Evolutionary conservation across 257 asterid genomes (phyloP), one percentile per base, ranked within the genome.

Genomic region (Henckelia pumila): DNA sequence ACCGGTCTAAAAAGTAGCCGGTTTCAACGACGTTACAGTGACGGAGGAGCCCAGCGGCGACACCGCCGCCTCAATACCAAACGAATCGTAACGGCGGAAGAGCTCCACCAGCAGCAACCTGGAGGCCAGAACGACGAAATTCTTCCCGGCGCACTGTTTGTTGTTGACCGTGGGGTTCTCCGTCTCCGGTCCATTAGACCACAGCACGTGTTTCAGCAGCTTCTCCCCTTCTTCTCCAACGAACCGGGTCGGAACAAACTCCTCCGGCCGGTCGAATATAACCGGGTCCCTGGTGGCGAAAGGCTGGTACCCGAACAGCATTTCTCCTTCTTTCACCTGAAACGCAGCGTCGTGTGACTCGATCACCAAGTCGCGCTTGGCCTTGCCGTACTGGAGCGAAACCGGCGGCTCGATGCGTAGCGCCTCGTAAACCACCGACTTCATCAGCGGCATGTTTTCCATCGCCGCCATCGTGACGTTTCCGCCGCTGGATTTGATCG

Each of bases 61-160:
- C 67, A 71, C 21, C 0, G 77, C 86, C 0, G 84, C 96, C 70
- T 89, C 95, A 8, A 89, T 58, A 44, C 78, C 95, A 63, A 89
- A 92, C 66, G 98, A 82, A 70, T 92, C 96, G 76, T 89, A 92
- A 7, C 95, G 88, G 19, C 80, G 86, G 78, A 92, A 92, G 9
- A 92, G 70, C 86, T 92, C 96, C 70, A 89, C 96, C 80, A 92
- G 16, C 84, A 92, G 52, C 84, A 92, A 16, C 79, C 98, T 61
- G 26, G 89, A 59, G 21, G 75, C 95, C 82, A 89, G 63, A 73
- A 89, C 89, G 59, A 85, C 98, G 32, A 92, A 89, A 56, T 92
- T 96, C 71, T 92, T 92, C 0, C 98, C 98, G 16, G 92, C 96
- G 69, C 98, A 92, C 71, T 92, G 98, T 30, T 92, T 92, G 68